Base-by-base conservation (phyloP, 2,329 filamentous ascomycete species). In the Apiospora aurea region DNA sequence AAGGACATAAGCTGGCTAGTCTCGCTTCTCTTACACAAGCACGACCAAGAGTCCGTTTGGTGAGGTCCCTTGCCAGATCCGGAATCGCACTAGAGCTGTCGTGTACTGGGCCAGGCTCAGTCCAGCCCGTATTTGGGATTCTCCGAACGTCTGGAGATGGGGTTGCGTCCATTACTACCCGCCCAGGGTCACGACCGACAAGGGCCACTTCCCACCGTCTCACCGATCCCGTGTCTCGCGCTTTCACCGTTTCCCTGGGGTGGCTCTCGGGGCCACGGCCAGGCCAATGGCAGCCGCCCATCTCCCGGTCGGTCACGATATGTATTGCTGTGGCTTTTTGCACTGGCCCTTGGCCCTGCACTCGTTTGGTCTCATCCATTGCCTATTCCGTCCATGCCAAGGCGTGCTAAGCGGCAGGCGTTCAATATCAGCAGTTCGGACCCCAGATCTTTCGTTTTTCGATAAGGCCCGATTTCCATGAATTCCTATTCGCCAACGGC, bases 341-440 rank as follows among this genome's bases (percentile, higher is more conserved):
- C 44, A 69, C 13, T 29, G 66, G 41, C 34, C 41, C 67, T 49
- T 34, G 4, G 67, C 44, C 34, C 38, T 49, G 44, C 47, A 49
- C 26, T 4, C 26, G 34, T 49, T 24, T 69, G 67, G 67, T 34
- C 26, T 49, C 44, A 49, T 29, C 16, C 46, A 47, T 38, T 69
- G 67, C 67, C 67, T 68, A 68, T 68, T 68, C 67, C 16, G 67
- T 68, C 16, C 16, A 34, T 14, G 67, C 67, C 67, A 68, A 68
- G 67, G 29, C 67, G 24, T 47, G 43, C 43, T 49, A 61, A n/a
- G 29, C 29, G 29, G 11, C 38, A 61, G 53, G 53, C 57, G 34
- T 41, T 64, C 57, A 64, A 64, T 64, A 64, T n/a, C 34, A 64
- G 34, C 18, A 21, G n/a, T 29, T 34, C 26, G 18, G 26, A 38